Evolutionary conservation across 139 green algal genomes (phyloP), one percentile per base, ranked within the genome.

Genomic region (Chlorella sp.): DNA sequence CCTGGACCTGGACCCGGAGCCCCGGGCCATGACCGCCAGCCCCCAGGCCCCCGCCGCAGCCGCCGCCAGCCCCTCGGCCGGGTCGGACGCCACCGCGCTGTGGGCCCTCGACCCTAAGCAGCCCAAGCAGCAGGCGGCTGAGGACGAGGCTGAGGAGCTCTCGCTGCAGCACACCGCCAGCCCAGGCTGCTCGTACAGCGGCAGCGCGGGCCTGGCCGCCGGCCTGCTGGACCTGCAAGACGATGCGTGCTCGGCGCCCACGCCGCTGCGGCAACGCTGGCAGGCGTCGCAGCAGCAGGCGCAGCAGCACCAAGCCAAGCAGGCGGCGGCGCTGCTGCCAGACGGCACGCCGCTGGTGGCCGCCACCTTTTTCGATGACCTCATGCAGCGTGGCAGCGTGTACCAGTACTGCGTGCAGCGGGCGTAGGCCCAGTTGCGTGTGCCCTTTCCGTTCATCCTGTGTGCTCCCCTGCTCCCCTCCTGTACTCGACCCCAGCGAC

Each of bases 401-500:
- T 84, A 74, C 44, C 64, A 84, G 65, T 84, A 84, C 65, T 84
- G 79, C 43, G 20, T 81, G 6, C 75, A 32, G 6, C n/a, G 17
- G 22, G 32, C n/a, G 36, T 48, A 41, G 36, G n/a, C n/a, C n/a
- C n/a, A n/a, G n/a, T n/a, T n/a, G n/a, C n/a, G n/a, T n/a, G n/a
- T n/a, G n/a, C n/a, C n/a, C n/a, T n/a, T n/a, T n/a, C n/a, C 20
- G 6, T 6, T 22, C 40, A 40, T 0, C 36, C 11, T 32, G 36
- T 17, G 51, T 40, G 3, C 65, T 26, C 19, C 16, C 6, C 38
- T 30, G 11, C 64, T 41, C 4, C 68, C 36, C 20, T 36, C 36
- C 36, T 48, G 36, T 22, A 30, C 32, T 38, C 9, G 13, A 14
- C 36, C 34, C 68, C 30, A 22, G 17, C n/a, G 13, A 41, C 68